Evolutionary conservation across 805 yeast species (phyloP).

Genomic region (Hanseniaspora lachancei): DNA sequence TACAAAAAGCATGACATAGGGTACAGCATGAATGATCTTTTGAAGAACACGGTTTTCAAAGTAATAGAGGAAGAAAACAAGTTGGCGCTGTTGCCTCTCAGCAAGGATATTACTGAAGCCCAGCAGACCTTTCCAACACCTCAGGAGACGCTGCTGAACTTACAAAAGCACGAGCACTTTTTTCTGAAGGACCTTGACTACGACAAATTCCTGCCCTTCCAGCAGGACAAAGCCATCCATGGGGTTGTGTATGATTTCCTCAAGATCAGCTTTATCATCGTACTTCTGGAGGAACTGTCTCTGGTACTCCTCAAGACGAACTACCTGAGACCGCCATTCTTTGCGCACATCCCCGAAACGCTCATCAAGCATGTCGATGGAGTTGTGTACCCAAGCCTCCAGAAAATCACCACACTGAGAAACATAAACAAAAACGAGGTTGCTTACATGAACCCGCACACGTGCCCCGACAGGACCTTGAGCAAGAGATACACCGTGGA

Average conservation of each 20-base stretch:
- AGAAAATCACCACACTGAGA: neutral
- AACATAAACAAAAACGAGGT: neutral
- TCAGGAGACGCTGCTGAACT: neutral
- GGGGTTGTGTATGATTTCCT: neutral
- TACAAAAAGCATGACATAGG: neutral
- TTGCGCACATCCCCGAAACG: slow-evolving; percentile 11
- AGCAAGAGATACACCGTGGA: neutral
- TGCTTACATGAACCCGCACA: slow-evolving; percentile 1
- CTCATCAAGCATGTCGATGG: slow-evolving; percentile 1
- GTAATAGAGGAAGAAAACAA: slow-evolving; percentile 9
- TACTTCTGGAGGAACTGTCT: neutral
- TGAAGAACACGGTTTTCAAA: slow-evolving; percentile 7
- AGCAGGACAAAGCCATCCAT: neutral
- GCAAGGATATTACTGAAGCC: no score
- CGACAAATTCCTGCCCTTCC: slow-evolving; percentile 7
- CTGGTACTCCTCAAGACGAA: neutral
- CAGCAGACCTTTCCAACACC: neutral
- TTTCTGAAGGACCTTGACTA: neutral
- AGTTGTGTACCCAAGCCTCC: neutral
- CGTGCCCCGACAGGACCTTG: neutral
- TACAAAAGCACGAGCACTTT: neutral
- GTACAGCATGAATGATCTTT: neutral
- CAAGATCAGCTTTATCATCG: neutral
- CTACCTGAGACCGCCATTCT: slow-evolving; percentile 7
- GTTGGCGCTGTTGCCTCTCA: neutral